Conservation (phyloP, 148 eudicot species). For the Persicaria maculosa region DNA sequence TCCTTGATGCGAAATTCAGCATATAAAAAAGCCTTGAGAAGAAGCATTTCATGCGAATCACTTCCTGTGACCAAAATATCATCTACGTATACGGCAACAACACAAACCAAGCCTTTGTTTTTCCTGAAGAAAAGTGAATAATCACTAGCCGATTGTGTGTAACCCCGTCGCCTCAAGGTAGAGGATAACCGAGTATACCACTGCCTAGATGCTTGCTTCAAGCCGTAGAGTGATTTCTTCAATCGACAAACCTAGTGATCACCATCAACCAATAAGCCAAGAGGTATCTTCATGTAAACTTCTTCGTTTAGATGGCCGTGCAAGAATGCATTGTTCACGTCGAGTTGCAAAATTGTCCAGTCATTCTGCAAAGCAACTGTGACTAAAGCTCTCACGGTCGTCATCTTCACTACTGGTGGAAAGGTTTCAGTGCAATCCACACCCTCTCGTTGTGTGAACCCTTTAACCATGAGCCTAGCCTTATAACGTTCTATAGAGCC, state of each 20-base stretch:
- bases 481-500: background rate
- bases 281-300: conserved; percentile 1
- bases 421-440: background rate
- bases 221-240: background rate
- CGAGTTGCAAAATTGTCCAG: background rate
- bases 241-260: background rate
- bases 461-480: background rate
- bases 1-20: no score
- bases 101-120: no score
- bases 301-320: background rate
- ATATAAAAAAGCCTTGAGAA: no score
- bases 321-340: background rate
- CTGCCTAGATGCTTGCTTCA: no score
- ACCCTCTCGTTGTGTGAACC: background rate
- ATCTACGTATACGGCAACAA: no score
- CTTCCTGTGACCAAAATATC: no score
- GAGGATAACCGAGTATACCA: no score
- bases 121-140: no score
- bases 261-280: background rate
- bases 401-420: background rate
- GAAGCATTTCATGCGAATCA: no score
- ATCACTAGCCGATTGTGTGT: no score
- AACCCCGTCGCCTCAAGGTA: no score
- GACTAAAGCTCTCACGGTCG: background rate
- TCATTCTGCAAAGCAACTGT: background rate